Evolutionary conservation across 768 basidiomycete genomes (phyloP).

Genomic region (Hemileccinum rubropunctum): DNA sequence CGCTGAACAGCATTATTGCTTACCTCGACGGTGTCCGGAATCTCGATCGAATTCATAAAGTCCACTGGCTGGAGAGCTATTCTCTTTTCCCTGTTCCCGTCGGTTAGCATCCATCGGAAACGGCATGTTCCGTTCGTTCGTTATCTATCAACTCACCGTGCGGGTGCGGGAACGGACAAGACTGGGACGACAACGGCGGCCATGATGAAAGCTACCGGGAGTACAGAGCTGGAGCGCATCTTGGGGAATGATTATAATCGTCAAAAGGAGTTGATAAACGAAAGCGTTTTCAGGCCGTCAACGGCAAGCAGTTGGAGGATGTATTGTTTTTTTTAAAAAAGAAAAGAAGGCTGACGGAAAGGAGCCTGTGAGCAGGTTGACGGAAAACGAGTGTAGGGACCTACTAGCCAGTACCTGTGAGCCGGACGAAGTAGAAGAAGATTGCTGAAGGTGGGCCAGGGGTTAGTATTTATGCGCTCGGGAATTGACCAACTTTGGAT

Average conservation of each 20-base stretch:
- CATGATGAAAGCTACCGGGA: neutral
- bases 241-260: neutral
- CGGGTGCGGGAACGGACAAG: neutral
- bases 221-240: neutral
- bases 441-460: neutral
- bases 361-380: neutral
- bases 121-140: too few relatives aligned
- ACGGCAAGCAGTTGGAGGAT: neutral
- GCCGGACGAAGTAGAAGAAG: neutral
- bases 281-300: neutral
- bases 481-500: neutral
- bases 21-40: too few relatives aligned
- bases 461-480: neutral
- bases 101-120: too few relatives aligned
- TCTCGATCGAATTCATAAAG: too few relatives aligned
- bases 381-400: neutral
- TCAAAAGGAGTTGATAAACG: too few relatives aligned
- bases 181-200: neutral
- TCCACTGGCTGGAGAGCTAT: too few relatives aligned
- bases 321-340: too few relatives aligned
- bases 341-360: neutral
- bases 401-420: conserved; percentile 1
- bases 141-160: too few relatives aligned
- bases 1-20: neutral
- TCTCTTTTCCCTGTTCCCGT: too few relatives aligned